A percentile compares a stretch with the other conserved stretches of the same genome.
These are phyloP conservation scores for Boletus sp. DNA, from an alignment of 768 basidiomycete species.

Conservation along the genomic window DNA sequence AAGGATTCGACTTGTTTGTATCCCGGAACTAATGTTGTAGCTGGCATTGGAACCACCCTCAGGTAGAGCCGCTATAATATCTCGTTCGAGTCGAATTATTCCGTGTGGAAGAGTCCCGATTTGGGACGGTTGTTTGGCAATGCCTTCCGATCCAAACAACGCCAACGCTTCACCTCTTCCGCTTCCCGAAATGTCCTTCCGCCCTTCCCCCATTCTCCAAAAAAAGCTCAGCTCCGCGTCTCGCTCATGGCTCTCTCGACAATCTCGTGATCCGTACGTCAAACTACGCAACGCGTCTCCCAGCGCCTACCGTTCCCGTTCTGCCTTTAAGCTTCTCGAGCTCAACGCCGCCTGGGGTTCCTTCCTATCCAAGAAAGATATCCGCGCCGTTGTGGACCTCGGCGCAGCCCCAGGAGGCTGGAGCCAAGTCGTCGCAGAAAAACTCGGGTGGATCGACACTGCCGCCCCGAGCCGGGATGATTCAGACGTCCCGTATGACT, in stretches of 20 bases:
- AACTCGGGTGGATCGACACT: slow-evolving; percentile 48
- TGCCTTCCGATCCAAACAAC: slow-evolving; percentile 28
- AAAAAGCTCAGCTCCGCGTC: slow-evolving; percentile 42
- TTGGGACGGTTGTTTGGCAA: slow-evolving; percentile 19
- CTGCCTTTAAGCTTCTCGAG: slow-evolving; percentile 89
- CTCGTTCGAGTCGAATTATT: background rate
- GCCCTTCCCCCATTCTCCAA: slow-evolving; percentile 28
- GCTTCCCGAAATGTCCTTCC: slow-evolving; percentile 33
- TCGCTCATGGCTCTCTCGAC: slow-evolving; percentile 64
- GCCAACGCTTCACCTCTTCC: background rate
- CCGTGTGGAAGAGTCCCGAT: background rate
- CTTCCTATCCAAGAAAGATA: slow-evolving; percentile 51
- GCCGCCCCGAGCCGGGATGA: slow-evolving; percentile 1
- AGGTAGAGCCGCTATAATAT: background rate
- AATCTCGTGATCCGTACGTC: slow-evolving; percentile 69
- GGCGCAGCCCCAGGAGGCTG: slow-evolving; percentile 94
- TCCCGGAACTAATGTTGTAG: slow-evolving; percentile 45
- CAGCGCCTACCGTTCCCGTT: slow-evolving; percentile 69
- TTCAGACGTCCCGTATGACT: background rate
- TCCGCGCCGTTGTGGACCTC: slow-evolving; percentile 73
- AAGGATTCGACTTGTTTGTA: slow-evolving; percentile 66
- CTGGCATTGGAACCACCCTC: slow-evolving; percentile 10
- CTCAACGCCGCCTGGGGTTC: slow-evolving; percentile 55
- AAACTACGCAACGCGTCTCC: slow-evolving; percentile 47
- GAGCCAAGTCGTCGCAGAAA: slow-evolving; percentile 77